Evolutionary conservation across 495 filamentous ascomycete species (phyloP).

Genomic region (Penicillium herquei): DNA sequence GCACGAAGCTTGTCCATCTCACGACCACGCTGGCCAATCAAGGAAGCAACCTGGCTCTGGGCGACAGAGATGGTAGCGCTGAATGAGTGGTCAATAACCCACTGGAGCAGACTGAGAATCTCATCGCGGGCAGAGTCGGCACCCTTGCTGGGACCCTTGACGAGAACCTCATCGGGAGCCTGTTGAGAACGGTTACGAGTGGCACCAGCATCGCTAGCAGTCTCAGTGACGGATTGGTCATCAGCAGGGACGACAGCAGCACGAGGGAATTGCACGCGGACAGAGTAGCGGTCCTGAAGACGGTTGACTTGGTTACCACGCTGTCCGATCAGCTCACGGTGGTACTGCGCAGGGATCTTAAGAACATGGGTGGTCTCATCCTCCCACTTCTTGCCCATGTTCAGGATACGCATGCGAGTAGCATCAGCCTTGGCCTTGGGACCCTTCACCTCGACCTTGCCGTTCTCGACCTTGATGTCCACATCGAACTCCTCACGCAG

Average conservation of each 20-base stretch:
- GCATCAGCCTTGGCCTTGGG: slow-evolving; percentile 78
- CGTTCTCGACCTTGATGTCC: slow-evolving; percentile 82
- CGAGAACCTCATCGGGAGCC: slow-evolving; percentile 81
- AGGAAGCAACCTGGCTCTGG: slow-evolving; percentile 78
- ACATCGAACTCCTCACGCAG: slow-evolving; percentile 97
- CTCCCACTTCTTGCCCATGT: slow-evolving; percentile 73
- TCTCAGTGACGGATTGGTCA: slow-evolving; percentile 66
- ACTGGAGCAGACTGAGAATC: slow-evolving; percentile 80
- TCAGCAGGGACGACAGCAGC: slow-evolving; percentile 59
- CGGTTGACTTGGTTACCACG: slow-evolving; percentile 65
- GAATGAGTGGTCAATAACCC: slow-evolving; percentile 79
- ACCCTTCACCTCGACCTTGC: slow-evolving; percentile 70
- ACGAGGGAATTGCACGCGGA: slow-evolving; percentile 91
- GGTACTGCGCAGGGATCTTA: slow-evolving; percentile 85
- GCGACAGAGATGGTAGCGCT: slow-evolving; percentile 78
- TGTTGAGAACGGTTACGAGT: slow-evolving; percentile 66
- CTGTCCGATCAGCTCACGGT: slow-evolving; percentile 70
- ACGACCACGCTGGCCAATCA: slow-evolving; percentile 86
- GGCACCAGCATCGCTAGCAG: slow-evolving; percentile 64
- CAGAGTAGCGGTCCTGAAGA: slow-evolving; percentile 80
- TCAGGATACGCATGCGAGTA: slow-evolving; percentile 71
- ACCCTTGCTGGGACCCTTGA: slow-evolving; percentile 87
- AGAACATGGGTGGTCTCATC: slow-evolving; percentile 83
- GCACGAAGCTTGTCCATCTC: slow-evolving; percentile 88
- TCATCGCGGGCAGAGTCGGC: slow-evolving; percentile 89